A percentile compares a stretch with the other conserved stretches of the same genome.
Conservation (phyloP, 768 basidiomycete species). For the Neoboletus magnificus region DNA sequence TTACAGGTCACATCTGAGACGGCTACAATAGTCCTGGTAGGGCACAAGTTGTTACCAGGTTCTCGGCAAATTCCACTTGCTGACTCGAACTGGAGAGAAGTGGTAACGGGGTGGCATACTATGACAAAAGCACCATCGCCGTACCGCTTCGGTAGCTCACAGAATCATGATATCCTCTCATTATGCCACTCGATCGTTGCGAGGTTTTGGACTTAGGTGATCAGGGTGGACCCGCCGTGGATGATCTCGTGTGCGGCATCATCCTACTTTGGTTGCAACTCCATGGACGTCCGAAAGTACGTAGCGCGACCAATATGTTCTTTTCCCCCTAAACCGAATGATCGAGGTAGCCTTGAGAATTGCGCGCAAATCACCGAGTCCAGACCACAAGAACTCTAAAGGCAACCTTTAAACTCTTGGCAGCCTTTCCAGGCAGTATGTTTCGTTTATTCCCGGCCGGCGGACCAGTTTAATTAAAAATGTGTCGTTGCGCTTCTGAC, state of each 20-base stretch:
- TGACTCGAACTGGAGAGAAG: no score
- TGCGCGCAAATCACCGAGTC: neutral
- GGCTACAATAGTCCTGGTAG: no score
- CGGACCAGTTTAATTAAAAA: neutral
- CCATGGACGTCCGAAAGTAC: neutral
- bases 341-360: neutral
- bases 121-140: neutral
- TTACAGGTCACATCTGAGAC: no score
- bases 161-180: no score
- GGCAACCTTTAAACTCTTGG: neutral
- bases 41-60: no score
- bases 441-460: neutral
- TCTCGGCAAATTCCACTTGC: no score
- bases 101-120: no score
- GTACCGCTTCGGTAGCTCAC: neutral
- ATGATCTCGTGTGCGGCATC: neutral
- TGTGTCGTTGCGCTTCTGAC: neutral
- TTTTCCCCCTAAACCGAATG: neutral
- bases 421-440: neutral
- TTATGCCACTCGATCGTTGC: neutral
- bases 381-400: neutral
- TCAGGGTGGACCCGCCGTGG: neutral
- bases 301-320: neutral
- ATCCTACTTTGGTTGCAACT: neutral
- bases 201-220: neutral